These are phyloP conservation scores for Irpex sp. DNA, from an alignment of 1,284 basidiomycete genomes.

Conservation along the genomic window DNA sequence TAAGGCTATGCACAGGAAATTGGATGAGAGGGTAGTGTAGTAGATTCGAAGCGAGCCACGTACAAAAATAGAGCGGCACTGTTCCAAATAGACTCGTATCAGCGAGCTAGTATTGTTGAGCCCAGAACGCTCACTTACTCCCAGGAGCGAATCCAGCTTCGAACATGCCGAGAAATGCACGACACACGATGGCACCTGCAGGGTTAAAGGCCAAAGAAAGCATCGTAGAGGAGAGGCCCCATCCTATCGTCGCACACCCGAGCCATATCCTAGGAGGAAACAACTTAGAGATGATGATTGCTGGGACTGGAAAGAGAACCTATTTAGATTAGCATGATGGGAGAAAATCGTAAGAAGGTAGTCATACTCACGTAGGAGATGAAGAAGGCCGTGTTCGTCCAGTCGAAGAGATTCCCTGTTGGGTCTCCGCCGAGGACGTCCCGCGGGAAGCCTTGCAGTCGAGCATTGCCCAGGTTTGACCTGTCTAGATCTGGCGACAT, in stretches of 20 bases:
- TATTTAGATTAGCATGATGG: conserved; percentile 21
- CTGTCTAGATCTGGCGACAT: conserved; percentile 57
- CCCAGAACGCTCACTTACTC: no score
- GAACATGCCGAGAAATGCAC: conserved; percentile 64
- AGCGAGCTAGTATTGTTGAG: background rate
- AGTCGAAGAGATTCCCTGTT: conserved; percentile 64
- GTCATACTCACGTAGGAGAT: conserved; percentile 59
- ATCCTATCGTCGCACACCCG: conserved; percentile 60
- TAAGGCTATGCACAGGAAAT: conserved; percentile 43
- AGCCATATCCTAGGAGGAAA: conserved; percentile 66
- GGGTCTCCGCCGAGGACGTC: conserved; percentile 66
- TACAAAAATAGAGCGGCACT: conserved; percentile 71
- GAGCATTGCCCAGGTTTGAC: conserved; percentile 73
- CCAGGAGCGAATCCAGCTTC: conserved; percentile 69
- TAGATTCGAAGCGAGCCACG: conserved; percentile 17
- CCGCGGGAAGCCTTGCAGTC: conserved; percentile 62
- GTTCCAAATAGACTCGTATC: background rate
- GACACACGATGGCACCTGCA: conserved; percentile 49
- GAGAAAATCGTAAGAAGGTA: background rate
- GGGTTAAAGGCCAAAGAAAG: conserved; percentile 63
- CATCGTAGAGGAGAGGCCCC: conserved; percentile 66
- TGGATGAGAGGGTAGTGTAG: background rate
- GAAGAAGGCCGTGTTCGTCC: conserved; percentile 73
- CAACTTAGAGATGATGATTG: conserved; percentile 61
- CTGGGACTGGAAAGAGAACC: conserved; percentile 70